A percentile compares a stretch with the other conserved stretches of the same genome.
phyloP scores from a whole-genome alignment of 169 alveolate genomes.

The Cryptosporidium meleagridis region DNA sequence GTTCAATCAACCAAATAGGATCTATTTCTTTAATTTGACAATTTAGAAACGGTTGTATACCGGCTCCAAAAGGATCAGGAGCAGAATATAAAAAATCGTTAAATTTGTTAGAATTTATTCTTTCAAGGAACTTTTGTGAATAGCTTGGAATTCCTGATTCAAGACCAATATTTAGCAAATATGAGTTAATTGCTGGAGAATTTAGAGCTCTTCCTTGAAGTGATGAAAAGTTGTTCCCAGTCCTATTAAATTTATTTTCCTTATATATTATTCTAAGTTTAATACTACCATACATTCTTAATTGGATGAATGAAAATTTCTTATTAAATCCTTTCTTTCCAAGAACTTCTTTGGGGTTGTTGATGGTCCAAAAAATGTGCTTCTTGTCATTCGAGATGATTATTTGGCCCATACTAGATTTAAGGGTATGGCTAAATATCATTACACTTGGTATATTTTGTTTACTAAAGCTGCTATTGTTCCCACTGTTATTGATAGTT shows the following conservation, averaged over 20 bases:
- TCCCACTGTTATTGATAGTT: neutral
- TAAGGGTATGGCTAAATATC: conserved; percentile 25
- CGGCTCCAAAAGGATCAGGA: conserved; percentile 48
- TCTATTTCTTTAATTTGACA: conserved; percentile 36
- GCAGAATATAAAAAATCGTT: conserved; percentile 12
- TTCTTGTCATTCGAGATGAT: conserved; percentile 27
- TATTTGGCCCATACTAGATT: conserved; percentile 32
- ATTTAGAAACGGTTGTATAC: conserved; percentile 38
- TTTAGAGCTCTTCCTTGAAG: neutral
- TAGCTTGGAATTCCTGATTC: conserved; percentile 28
- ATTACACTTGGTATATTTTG: conserved; percentile 44
- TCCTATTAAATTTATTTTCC: neutral
- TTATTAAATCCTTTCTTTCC: neutral
- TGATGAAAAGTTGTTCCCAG: neutral
- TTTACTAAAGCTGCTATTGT: neutral
- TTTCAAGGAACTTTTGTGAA: neutral
- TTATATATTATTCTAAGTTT: conserved; percentile 38
- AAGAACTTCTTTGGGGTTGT: conserved; percentile 44
- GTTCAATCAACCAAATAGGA: conserved; percentile 42
- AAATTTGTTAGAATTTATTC: neutral
- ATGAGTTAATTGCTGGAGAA: conserved; percentile 14
- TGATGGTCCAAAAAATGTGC: conserved; percentile 31
- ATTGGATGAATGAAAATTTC: conserved; percentile 25
- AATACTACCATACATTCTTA: conserved; percentile 37
- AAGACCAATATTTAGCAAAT: conserved; percentile 10